Conservation (phyloP, 106 monocot genomes). For the Dioscorea dumetorum region DNA sequence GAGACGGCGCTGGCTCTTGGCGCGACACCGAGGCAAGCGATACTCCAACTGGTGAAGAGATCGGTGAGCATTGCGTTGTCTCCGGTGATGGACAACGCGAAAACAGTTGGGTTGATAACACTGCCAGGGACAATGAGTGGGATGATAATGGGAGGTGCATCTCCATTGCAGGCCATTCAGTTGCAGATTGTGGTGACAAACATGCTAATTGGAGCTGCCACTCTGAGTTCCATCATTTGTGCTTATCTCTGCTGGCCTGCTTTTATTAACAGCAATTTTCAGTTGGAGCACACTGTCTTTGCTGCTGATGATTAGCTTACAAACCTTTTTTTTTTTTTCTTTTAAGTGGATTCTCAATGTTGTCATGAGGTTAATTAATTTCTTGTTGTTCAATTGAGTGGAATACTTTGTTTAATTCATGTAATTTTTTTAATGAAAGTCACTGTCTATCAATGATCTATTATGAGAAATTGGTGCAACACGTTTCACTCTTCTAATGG, state of each 20-base stretch:
- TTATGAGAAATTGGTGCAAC: too few species aligned
- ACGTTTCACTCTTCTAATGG: too few species aligned
- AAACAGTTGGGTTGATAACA: conserved; percentile 86
- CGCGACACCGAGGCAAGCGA: conserved; percentile 84
- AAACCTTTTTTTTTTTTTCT: too few species aligned
- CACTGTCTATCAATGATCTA: too few species aligned
- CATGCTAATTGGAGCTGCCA: conserved; percentile 82
- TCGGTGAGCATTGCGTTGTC: conserved; percentile 69
- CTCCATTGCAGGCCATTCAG: conserved; percentile 84
- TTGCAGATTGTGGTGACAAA: conserved; percentile 95
- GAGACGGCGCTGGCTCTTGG: conserved; percentile 87
- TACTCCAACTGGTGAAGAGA: conserved; percentile 69
- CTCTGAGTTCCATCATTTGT: conserved; percentile 73
- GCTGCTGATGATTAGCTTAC: conserved; percentile 8
- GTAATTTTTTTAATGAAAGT: neutral
- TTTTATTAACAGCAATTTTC: conserved; percentile 84
- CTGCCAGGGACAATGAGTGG: conserved; percentile 94
- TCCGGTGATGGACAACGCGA: conserved; percentile 78
- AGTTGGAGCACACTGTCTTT: conserved; percentile 57
- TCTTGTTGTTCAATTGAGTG: too few species aligned
- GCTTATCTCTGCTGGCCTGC: conserved; percentile 86
- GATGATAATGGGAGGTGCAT: conserved; percentile 93
- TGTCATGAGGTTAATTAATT: neutral
- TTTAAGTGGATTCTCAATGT: too few species aligned
- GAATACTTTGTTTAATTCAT: neutral